Evolutionary conservation across 495 filamentous ascomycete genomes (phyloP), one percentile per base, ranked within the genome.

Genomic region (Penicillium bovifimosum): DNA sequence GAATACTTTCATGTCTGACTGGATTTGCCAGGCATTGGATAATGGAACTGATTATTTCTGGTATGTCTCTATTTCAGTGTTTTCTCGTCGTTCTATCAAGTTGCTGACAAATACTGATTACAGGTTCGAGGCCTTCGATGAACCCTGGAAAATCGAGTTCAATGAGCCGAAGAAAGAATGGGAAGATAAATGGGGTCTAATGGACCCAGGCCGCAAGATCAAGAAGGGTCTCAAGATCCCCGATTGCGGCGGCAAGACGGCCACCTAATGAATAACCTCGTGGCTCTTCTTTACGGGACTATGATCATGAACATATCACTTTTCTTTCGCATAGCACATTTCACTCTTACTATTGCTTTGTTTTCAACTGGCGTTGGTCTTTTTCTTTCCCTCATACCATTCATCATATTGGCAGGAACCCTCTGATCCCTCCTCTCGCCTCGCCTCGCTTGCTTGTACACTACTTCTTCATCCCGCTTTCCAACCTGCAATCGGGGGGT

Each of bases 131-230:
- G 89, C 90, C 13, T 96, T 96, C 62, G 91, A 96, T 61, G 91
- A 96, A 71, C 90, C 91, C 3, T 98, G 93, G 93, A 96, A 96
- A 71, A 70, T 86, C 20, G 53, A 58, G 20, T 95, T 81, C 67
- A 85, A 98, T 63, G 74, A 68, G 3, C 63, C 71, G 1, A 82
- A 79, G 10, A 76, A 91, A 70, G 76, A 88, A 50, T 96, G 91
- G 91, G 93, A 98, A 70, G 89, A 95, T 61, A 87, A 96, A 62
- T 97, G 92, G 92, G 93, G 93, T 27, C 71, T 98, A 17, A 85
- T 98, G 82, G 90, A 95, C 67, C 77, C 87, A 1, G 82, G 87
- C 54, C 82, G 93, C 47, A 90, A 91, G 17, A 65, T 98, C 62
- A 98, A 98, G 69, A 60, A 76, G 2, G 91, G 91, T 9, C 65